Evolutionary conservation across 345 rosid genomes (phyloP).

Genomic region (Anastatica hierochuntica): DNA sequence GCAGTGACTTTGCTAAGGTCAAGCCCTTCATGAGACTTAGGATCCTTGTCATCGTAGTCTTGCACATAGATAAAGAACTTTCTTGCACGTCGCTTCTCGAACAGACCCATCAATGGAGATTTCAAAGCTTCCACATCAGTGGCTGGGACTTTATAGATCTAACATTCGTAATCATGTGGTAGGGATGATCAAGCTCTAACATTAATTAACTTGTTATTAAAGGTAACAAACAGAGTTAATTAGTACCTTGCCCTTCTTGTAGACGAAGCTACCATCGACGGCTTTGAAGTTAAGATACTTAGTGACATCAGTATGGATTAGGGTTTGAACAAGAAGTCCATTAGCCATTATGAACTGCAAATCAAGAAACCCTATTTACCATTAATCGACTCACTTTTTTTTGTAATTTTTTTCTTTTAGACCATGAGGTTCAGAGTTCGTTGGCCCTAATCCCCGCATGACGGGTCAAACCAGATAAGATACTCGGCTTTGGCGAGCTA

Average conservation of each 20-base stretch:
- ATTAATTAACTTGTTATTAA: background rate
- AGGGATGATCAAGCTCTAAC: background rate
- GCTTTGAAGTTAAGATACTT: constrained; percentile 94
- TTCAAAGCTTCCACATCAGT: constrained; percentile 89
- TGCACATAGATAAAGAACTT: constrained; percentile 90
- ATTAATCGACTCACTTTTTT: background rate
- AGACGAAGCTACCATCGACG: constrained; percentile 91
- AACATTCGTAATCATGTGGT: background rate
- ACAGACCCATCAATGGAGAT: constrained; percentile 82
- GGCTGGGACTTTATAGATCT: constrained; percentile 89
- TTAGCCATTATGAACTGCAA: constrained; percentile 85
- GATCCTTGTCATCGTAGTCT: constrained; percentile 86
- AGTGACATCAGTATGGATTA: constrained; percentile 83
- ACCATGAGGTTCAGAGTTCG: too few relatives aligned
- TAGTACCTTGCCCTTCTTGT: constrained; percentile 81
- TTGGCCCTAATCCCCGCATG: too few relatives aligned
- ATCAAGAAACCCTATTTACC: constrained; percentile 2
- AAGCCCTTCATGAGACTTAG: constrained; percentile 89
- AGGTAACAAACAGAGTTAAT: background rate
- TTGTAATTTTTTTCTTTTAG: too few relatives aligned
- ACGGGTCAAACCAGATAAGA: too few relatives aligned
- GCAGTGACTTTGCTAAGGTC: constrained; percentile 78
- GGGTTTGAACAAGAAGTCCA: constrained; percentile 66
- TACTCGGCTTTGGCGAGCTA: too few relatives aligned
- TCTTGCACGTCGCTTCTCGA: constrained; percentile 86